phyloP scores from a whole-genome alignment of 2,329 filamentous ascomycete species.

The Cryphonectria nitschkei region DNA sequence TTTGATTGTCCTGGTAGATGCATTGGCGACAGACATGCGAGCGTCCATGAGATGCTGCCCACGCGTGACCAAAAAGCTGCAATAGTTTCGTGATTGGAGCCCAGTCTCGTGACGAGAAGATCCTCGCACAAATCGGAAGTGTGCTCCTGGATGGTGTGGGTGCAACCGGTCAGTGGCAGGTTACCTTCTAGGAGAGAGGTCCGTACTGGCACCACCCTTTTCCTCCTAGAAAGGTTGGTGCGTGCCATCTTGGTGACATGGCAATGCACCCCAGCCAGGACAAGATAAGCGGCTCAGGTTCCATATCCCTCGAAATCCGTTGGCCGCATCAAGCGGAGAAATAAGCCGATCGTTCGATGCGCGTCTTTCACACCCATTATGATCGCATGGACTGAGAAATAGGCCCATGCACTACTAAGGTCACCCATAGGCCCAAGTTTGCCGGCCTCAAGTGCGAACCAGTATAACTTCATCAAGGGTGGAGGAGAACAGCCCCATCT shows the following conservation, averaged over 20 bases:
- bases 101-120: not conserved
- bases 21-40: not conserved
- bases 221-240: conserved; percentile 7
- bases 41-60: not conserved
- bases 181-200: not conserved
- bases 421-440: not conserved
- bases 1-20: not conserved
- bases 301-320: conserved; percentile 4
- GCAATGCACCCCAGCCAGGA: not conserved
- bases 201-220: conserved; percentile 3
- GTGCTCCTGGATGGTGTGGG: not conserved
- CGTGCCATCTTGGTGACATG: conserved; percentile 11
- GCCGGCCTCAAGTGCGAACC: not conserved
- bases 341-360: not conserved
- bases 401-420: conserved; percentile 6
- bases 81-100: not conserved
- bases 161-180: not conserved
- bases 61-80: not conserved
- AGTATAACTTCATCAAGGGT: not conserved
- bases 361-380: not conserved
- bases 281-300: conserved; percentile 3
- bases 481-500: not conserved
- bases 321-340: conserved; percentile 22
- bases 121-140: conserved; percentile 3
- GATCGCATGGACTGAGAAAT: conserved; percentile 8